Base-by-base conservation (phyloP, 2,329 filamentous ascomycete species). In the Plenodomus tracheiphilus region DNA sequence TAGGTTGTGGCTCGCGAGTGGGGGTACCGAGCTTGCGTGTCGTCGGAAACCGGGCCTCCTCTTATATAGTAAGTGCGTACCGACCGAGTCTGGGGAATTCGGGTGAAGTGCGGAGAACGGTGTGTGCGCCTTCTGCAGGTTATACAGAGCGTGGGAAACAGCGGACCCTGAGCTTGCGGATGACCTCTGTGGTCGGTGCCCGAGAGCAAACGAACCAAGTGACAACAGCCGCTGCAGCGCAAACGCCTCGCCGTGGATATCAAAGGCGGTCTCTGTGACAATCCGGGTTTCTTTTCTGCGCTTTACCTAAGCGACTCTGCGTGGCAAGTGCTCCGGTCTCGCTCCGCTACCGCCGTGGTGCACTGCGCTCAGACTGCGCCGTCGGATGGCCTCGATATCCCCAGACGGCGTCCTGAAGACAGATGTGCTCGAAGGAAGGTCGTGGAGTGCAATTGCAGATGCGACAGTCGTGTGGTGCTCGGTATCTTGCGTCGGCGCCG, bases 351-450 rank as follows among this genome's bases (percentile, higher is more conserved):
- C 30, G 40, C 47, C 15, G 11, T 32, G 7, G 28, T 32, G 34
- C 38, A 46, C 46, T 38, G 56, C 54, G 32, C 36, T 54, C 32
- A 42, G 19, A 39, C 51, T 59, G 25, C 60, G 54, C 36, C 53
- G 54, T 39, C 61, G 54, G 9, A 69, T 57, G 36, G 64, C 52
- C 34, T 70, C 65, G 3, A 69, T 41, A 39, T 74, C 72, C 6
- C 59, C 64, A 21, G 79, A 81, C 1, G 79, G 79, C 1, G 84
- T 86, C 8, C 80, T 75, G 54, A 87, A 87, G 0, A 86, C 84
- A 0, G 83, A 86, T 1, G 81, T 85, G 4, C 84, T 85, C 2
- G 83, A 85, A 1, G 79, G 77, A 54, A 82, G 60, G 20, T 77
- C 70, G 51, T 80, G 76, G 34, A 82, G 55, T n/a, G 72, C 58